phyloP scores from a whole-genome alignment of 2,329 filamentous ascomycete species.

The Botrytis pseudocinerea region DNA sequence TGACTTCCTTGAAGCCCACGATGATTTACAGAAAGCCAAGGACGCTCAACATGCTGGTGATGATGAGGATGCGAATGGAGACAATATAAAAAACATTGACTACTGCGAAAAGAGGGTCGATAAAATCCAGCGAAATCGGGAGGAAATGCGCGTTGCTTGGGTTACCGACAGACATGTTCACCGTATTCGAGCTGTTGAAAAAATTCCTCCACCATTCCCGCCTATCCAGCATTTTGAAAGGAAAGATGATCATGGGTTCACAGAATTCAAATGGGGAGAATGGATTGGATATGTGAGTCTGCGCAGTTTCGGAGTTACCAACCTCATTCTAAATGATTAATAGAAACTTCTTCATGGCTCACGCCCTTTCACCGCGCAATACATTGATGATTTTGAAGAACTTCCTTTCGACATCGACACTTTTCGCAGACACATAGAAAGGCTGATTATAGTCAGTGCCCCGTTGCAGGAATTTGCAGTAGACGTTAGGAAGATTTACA shows the following conservation, averaged over 20 bases:
- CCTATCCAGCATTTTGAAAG: conserved; percentile 35
- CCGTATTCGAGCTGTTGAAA: conserved; percentile 38
- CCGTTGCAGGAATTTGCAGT: conserved; percentile 43
- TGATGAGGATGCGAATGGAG: conserved; percentile 29
- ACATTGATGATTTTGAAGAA: conserved; percentile 39
- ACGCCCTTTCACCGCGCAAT: conserved; percentile 42
- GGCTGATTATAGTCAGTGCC: conserved; percentile 43
- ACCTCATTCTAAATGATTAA: conserved; percentile 15
- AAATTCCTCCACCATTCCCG: conserved; percentile 29
- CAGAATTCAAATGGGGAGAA: conserved; percentile 39
- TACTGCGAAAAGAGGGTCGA: conserved; percentile 32
- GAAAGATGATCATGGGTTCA: conserved; percentile 33
- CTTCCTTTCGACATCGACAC: conserved; percentile 36
- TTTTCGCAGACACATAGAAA: conserved; percentile 40
- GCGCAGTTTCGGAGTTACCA: neutral
- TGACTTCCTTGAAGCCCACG: conserved; percentile 42
- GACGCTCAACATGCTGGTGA: conserved; percentile 10
- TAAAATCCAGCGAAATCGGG: conserved; percentile 36
- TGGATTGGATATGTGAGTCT: conserved; percentile 38
- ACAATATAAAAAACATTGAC: conserved; percentile 22
- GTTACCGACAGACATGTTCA: conserved; percentile 43
- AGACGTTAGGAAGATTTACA: conserved; percentile 42
- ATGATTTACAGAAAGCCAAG: conserved; percentile 28
- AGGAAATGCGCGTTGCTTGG: conserved; percentile 42
- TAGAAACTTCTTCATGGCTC: conserved; percentile 40